Base-by-base conservation (phyloP, 2,329 filamentous ascomycete genomes). In the Xylariomycetidae sp. region DNA sequence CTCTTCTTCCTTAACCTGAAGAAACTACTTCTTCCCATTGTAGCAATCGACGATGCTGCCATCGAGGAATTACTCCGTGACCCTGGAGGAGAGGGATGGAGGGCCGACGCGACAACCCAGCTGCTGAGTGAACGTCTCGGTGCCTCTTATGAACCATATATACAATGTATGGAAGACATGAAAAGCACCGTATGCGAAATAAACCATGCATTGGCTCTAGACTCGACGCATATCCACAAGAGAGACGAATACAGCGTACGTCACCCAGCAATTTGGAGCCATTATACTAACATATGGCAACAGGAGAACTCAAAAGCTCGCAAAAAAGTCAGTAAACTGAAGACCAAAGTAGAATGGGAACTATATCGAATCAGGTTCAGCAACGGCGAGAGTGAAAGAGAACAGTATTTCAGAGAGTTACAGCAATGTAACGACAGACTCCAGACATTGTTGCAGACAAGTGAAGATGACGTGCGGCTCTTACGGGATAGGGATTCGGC, bases 21-120 rank as follows among this genome's bases (percentile, higher is more conserved):
- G 28, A 33, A 36, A 17, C 42, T 56, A 2, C 27, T 56, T 2
- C 31, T 51, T 3, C 49, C 50, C 4, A 20, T 51, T 0, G 34
- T 44, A 6, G 26, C 35, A 5, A 46, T 51, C 14, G 42, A 48
- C n/a, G n/a, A 9, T 28, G 26, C 15, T 28, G 33, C 25, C 26
- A 51, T 15, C n/a, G 39, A 11, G 20, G 37, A n/a, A 18, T 53
- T 18, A 29, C 50, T 3, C 16, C 30, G 3, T n/a, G 27, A 46
- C 13, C 37, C 37, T 27, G 6, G 19, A 30, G 19, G 20, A 40
- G 8, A 11, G 16, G 23, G n/a, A 4, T 40, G 38, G 22, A 40
- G 41, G 23, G 18, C n/a, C 14, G 8, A 16, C 4, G 20, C 14
- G 1, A 27, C 33, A 3, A 31, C 38, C 27, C 15, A 8, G 12